A percentile compares a stretch with the other conserved stretches of the same genome.
Conservation (phyloP, 2,329 filamentous ascomycete species). For the Hypomyces perniciosus region DNA sequence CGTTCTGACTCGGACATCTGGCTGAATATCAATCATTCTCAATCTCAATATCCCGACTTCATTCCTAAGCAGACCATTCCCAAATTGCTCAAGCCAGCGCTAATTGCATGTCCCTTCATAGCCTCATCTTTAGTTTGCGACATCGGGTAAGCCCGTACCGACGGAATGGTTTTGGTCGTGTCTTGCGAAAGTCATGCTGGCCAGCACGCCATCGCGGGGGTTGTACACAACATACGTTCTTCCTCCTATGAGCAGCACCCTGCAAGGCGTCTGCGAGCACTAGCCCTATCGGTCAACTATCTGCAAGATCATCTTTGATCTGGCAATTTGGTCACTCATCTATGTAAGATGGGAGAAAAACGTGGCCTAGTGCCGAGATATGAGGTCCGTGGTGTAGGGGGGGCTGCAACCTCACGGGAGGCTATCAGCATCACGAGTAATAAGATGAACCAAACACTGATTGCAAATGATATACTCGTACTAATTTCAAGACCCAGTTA, state of each 20-base stretch:
- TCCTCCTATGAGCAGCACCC: not conserved
- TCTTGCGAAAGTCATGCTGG: conserved; percentile 12
- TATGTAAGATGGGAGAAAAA: too few species aligned
- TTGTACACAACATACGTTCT: not conserved
- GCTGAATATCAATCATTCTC: conserved; percentile 8
- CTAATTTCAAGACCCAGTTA: too few species aligned
- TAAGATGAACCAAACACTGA: too few species aligned
- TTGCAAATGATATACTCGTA: too few species aligned
- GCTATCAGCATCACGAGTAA: too few species aligned
- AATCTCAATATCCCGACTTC: not conserved
- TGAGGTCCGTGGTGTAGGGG: too few species aligned
- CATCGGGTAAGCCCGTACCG: conserved; percentile 5
- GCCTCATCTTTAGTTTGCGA: conserved; percentile 5
- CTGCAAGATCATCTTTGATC: too few species aligned
- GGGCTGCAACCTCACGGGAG: too few species aligned
- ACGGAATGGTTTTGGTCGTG: not conserved
- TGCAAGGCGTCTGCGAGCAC: too few species aligned
- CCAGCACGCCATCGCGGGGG: conserved; percentile 10
- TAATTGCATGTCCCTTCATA: not conserved
- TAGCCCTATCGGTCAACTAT: too few species aligned
- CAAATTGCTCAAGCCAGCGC: not conserved
- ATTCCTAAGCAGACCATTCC: not conserved
- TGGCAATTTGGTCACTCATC: too few species aligned
- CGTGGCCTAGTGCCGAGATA: too few species aligned
- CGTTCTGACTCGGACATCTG: not conserved